These are phyloP conservation scores for Russula olivacea DNA, from an alignment of 768 basidiomycete genomes.

Conservation along the genomic window DNA sequence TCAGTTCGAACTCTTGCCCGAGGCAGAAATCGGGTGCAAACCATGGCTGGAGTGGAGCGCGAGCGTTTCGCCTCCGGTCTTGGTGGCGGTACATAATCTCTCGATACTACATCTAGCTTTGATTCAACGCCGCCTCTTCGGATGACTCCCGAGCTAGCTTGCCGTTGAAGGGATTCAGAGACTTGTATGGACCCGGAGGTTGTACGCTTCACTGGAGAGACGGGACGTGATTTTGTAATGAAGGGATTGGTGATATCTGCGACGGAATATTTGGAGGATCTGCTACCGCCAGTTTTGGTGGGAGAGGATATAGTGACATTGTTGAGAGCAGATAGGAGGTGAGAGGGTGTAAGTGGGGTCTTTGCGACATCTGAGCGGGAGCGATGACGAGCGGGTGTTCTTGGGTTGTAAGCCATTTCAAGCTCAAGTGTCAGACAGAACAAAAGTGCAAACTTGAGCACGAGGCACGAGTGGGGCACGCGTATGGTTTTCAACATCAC, in stretches of 20 bases:
- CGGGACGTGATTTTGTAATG: conserved; percentile 47
- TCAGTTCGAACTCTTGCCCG: background rate
- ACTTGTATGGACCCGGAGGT: conserved; percentile 43
- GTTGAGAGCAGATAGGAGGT: conserved; percentile 36
- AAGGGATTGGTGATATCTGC: conserved; percentile 62
- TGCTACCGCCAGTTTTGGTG: conserved; percentile 29
- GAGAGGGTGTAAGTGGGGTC: conserved; percentile 44
- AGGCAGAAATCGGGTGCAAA: conserved; percentile 7
- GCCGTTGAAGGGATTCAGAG: conserved; percentile 51
- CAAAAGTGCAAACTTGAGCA: background rate
- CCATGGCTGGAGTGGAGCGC: conserved; percentile 61
- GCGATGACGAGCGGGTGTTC: conserved; percentile 43
- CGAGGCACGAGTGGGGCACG: background rate
- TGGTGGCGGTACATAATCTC: conserved; percentile 58
- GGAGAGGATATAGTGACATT: conserved; percentile 33
- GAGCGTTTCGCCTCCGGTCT: conserved; percentile 64
- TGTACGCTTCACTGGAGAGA: conserved; percentile 61
- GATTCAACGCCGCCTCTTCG: conserved; percentile 74
- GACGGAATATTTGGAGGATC: conserved; percentile 27
- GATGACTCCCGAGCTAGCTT: conserved; percentile 63
- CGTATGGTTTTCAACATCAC: conserved; percentile 12
- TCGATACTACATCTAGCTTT: conserved; percentile 67
- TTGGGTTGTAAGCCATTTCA: conserved; percentile 37
- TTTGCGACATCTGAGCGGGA: conserved; percentile 44
- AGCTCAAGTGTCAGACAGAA: too few species aligned